Percentiles rank a stretch among this genome's conserved stretches.
phyloP scores from a whole-genome alignment of 345 rosid species.

The Populus pruinosa region DNA sequence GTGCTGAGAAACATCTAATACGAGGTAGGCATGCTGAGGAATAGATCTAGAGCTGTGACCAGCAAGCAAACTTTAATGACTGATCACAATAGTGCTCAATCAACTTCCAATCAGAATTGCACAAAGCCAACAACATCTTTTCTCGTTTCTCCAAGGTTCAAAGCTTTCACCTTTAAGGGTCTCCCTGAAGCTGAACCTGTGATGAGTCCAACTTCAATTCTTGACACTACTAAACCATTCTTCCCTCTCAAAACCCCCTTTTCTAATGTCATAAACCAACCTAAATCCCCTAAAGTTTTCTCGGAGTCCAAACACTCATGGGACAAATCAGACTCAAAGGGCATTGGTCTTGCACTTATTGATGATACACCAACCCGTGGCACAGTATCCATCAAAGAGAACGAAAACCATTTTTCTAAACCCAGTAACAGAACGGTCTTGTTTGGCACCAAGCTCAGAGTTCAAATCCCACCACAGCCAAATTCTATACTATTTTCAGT shows the following conservation, averaged over 20 bases:
- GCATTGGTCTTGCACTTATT: conserved; percentile 58
- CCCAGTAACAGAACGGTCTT: conserved; percentile 47
- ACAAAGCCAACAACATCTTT: conserved; percentile 31
- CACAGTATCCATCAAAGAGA: conserved; percentile 10
- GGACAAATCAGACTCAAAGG: conserved; percentile 34
- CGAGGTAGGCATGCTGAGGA: conserved; percentile 41
- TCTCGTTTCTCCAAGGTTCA: conserved; percentile 52
- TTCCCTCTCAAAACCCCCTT: conserved; percentile 38
- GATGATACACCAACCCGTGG: conserved; percentile 18
- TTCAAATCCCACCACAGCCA: conserved; percentile 44
- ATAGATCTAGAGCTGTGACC: conserved; percentile 45
- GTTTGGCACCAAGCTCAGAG: conserved; percentile 49
- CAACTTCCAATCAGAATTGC: conserved; percentile 30
- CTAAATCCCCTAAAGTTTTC: conserved; percentile 35
- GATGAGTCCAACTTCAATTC: conserved; percentile 60
- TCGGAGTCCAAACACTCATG: conserved; percentile 23
- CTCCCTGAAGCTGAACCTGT: conserved; percentile 43
- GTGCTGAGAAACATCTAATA: neutral
- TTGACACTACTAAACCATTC: conserved; percentile 45
- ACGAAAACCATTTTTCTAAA: conserved; percentile 8
- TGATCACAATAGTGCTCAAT: conserved; percentile 41
- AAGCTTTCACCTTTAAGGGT: conserved; percentile 42
- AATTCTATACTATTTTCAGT: conserved; percentile 15
- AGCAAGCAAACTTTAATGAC: conserved; percentile 62
- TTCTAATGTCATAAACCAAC: conserved; percentile 19